phyloP scores from a whole-genome alignment of 352 stramenopile species.

The Globisporangium splendens region DNA sequence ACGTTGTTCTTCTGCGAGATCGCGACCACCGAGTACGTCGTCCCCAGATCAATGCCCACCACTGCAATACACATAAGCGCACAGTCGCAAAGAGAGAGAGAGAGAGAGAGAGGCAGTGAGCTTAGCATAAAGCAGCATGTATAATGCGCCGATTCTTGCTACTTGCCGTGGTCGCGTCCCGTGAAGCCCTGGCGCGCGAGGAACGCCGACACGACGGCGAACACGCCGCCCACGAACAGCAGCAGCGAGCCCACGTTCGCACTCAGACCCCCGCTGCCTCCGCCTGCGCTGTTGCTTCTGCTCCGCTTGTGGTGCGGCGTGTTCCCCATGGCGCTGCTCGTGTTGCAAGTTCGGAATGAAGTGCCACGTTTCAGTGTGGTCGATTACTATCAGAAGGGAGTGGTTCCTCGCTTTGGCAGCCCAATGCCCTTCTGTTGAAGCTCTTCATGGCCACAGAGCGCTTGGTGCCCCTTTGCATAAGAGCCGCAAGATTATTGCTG shows the following conservation, averaged over 20 bases:
- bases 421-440: too few species aligned
- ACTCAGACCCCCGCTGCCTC: conserved; percentile 1
- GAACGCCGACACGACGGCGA: conserved; percentile 40
- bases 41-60: conserved; percentile 71
- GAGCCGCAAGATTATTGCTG: not conserved
- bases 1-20: conserved; percentile 64
- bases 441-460: too few species aligned
- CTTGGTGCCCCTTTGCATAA: too few species aligned
- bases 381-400: not conserved
- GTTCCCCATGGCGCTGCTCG: not conserved
- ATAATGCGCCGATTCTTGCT: too few species aligned
- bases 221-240: conserved; percentile 32
- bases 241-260: conserved; percentile 36
- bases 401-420: not conserved
- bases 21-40: conserved; percentile 74
- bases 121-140: too few species aligned
- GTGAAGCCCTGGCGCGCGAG: conserved; percentile 57
- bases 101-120: too few species aligned
- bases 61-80: conserved; percentile 21
- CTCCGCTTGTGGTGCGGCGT: not conserved
- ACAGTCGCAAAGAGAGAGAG: not conserved
- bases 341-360: not conserved
- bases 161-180: conserved; percentile 41
- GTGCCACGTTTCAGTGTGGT: not conserved
- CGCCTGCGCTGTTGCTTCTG: not conserved